Conservation (phyloP, 2,329 filamentous ascomycete genomes). For the Claviceps lovelessii region DNA sequence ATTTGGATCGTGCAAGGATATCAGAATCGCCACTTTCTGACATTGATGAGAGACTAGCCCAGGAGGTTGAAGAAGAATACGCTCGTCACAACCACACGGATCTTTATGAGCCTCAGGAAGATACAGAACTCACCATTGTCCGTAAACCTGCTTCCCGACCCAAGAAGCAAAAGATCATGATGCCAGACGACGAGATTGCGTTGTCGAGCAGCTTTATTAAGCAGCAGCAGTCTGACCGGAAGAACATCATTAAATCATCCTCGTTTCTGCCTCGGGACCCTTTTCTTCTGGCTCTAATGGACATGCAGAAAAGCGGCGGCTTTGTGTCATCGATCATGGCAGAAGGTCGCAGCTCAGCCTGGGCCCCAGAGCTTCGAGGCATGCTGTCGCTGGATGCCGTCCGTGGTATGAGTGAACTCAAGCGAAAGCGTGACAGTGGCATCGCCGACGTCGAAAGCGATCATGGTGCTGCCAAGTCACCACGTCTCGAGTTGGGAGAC, state of each 20-base stretch:
- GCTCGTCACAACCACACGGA: conserved; percentile 39
- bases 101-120: conserved; percentile 47
- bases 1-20: conserved; percentile 43
- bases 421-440: conserved; percentile 85
- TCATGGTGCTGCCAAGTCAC: conserved; percentile 49
- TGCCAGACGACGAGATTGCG: conserved; percentile 68
- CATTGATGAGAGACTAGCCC: conserved; percentile 48
- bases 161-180: conserved; percentile 64
- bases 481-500: conserved; percentile 54
- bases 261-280: conserved; percentile 79
- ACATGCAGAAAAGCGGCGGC: conserved; percentile 79
- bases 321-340: conserved; percentile 82
- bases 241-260: conserved; percentile 70
- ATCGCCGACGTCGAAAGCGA: conserved; percentile 65
- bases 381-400: conserved; percentile 79
- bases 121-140: conserved; percentile 42
- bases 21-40: conserved; percentile 59
- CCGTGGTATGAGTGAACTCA: conserved; percentile 63
- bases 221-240: conserved; percentile 71
- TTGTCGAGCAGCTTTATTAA: conserved; percentile 67
- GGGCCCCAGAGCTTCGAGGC: conserved; percentile 87
- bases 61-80: conserved; percentile 45
- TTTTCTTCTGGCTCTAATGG: conserved; percentile 71
- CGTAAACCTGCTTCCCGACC: conserved; percentile 58
- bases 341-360: conserved; percentile 60